Evolutionary conservation across 768 basidiomycete species (phyloP).

Genomic region (Suillus clintonianus): DNA sequence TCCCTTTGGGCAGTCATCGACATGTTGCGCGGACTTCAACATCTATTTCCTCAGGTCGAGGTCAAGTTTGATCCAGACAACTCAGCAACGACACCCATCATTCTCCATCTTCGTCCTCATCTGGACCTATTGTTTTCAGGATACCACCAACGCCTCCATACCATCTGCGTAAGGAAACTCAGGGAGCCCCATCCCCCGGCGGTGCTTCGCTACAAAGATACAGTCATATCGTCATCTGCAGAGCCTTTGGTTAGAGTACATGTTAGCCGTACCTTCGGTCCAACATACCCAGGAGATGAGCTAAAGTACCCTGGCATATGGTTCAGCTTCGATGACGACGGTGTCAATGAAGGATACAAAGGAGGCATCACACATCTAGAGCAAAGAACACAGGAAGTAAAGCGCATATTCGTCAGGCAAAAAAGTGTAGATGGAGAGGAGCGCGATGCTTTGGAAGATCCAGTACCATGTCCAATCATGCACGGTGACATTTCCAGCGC

Average conservation of each 20-base stretch:
- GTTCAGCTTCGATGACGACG: constrained; percentile 84
- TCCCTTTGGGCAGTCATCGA: constrained; percentile 82
- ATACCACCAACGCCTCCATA: constrained; percentile 75
- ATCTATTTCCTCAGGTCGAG: constrained; percentile 78
- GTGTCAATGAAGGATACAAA: constrained; percentile 55
- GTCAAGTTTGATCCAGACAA: constrained; percentile 80
- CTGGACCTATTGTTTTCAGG: constrained; percentile 86
- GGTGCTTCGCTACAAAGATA: constrained; percentile 67
- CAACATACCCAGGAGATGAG: constrained; percentile 79
- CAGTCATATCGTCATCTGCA: constrained; percentile 58
- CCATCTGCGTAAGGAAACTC: constrained; percentile 70
- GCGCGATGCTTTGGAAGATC: constrained; percentile 74
- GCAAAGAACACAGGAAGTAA: constrained; percentile 75
- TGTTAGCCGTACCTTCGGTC: constrained; percentile 76
- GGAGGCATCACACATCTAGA: constrained; percentile 45
- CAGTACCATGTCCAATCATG: constrained; percentile 66
- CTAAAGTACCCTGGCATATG: constrained; percentile 80
- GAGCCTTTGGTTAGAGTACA: constrained; percentile 63
- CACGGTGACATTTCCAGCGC: constrained; percentile 68
- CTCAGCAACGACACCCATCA: constrained; percentile 68
- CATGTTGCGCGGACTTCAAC: constrained; percentile 61
- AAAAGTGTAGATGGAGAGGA: constrained; percentile 57
- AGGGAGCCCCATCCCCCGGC: constrained; percentile 69
- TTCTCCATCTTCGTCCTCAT: constrained; percentile 79
- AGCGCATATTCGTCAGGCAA: constrained; percentile 72